phyloP scores from a whole-genome alignment of 148 eudicot genomes.

The Spergularia marina region DNA sequence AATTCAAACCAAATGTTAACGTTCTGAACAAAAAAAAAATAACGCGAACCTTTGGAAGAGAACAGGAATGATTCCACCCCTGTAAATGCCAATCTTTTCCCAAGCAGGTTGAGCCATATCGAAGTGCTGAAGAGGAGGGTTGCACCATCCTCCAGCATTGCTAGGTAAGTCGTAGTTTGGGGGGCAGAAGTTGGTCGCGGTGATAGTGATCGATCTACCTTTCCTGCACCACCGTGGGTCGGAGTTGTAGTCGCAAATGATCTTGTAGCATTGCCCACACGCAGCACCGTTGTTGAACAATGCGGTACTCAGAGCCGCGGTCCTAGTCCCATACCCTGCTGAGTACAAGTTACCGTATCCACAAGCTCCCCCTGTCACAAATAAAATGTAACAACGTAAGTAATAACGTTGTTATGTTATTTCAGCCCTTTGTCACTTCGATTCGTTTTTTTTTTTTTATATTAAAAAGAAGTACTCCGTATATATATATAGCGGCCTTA shows the following conservation, averaged over 20 bases:
- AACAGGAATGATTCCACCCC: slow-evolving; percentile 84
- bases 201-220: slow-evolving; percentile 61
- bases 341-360: slow-evolving; percentile 83
- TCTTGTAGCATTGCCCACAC: slow-evolving; percentile 86
- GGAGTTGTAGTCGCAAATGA: slow-evolving; percentile 53
- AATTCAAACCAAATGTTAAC: background rate
- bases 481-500: slow-evolving; percentile 27
- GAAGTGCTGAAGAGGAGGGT: slow-evolving; percentile 89
- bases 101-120: slow-evolving; percentile 99
- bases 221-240: slow-evolving; percentile 60
- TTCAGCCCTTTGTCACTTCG: slow-evolving; percentile 20
- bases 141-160: slow-evolving; percentile 86
- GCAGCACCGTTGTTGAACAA: slow-evolving; percentile 75
- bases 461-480: background rate
- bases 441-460: background rate
- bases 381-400: background rate
- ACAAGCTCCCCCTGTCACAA: slow-evolving; percentile 77
- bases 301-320: slow-evolving; percentile 85
- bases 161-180: slow-evolving; percentile 68
- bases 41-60: slow-evolving; percentile 57
- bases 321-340: slow-evolving; percentile 63
- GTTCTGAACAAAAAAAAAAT: no score
- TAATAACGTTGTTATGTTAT: background rate
- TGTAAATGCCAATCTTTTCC: slow-evolving; percentile 85
- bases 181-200: slow-evolving; percentile 94